Evolutionary conservation across 2,329 filamentous ascomycete genomes (phyloP).

Genomic region (Neofusicoccum sp.): DNA sequence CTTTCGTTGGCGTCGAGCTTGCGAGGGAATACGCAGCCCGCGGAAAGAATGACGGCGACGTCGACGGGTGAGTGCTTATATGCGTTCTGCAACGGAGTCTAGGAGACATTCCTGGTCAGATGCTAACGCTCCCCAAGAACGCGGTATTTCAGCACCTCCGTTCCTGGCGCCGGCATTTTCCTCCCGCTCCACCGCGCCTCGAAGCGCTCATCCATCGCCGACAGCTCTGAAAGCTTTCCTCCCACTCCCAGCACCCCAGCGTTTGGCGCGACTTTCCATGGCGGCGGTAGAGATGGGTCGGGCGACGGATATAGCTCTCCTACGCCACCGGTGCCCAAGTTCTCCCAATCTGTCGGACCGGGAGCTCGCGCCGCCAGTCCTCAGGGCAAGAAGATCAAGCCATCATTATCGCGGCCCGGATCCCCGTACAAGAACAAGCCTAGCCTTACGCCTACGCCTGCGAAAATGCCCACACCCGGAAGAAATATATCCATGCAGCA

Average conservation of each 20-base stretch:
- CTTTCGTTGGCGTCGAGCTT: slow-evolving; percentile 90
- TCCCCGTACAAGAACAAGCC: slow-evolving; percentile 74
- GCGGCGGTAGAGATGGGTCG: neutral
- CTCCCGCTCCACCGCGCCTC: slow-evolving; percentile 79
- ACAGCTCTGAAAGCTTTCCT: slow-evolving; percentile 56
- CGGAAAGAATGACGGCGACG: slow-evolving; percentile 95
- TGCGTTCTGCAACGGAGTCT: neutral
- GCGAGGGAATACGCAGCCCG: slow-evolving; percentile 73
- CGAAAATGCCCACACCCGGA: slow-evolving; percentile 52
- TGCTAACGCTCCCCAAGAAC: slow-evolving; percentile 36
- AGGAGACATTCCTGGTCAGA: neutral
- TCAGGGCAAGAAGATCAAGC: slow-evolving; percentile 61
- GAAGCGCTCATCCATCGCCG: slow-evolving; percentile 60
- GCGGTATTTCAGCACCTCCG: slow-evolving; percentile 76
- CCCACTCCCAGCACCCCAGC: slow-evolving; percentile 66
- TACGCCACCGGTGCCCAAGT: slow-evolving; percentile 68
- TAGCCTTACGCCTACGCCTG: slow-evolving; percentile 55
- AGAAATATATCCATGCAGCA: slow-evolving; percentile 53
- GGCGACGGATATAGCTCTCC: slow-evolving; percentile 26
- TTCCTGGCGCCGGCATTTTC: slow-evolving; percentile 87
- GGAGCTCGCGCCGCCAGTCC: slow-evolving; percentile 56
- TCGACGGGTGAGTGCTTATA: slow-evolving; percentile 70
- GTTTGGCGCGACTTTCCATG: slow-evolving; percentile 52
- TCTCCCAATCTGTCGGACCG: slow-evolving; percentile 84
- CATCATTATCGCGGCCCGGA: slow-evolving; percentile 82